phyloP scores from a whole-genome alignment of 495 filamentous ascomycete genomes.

The Penicillium diatomitis region DNA sequence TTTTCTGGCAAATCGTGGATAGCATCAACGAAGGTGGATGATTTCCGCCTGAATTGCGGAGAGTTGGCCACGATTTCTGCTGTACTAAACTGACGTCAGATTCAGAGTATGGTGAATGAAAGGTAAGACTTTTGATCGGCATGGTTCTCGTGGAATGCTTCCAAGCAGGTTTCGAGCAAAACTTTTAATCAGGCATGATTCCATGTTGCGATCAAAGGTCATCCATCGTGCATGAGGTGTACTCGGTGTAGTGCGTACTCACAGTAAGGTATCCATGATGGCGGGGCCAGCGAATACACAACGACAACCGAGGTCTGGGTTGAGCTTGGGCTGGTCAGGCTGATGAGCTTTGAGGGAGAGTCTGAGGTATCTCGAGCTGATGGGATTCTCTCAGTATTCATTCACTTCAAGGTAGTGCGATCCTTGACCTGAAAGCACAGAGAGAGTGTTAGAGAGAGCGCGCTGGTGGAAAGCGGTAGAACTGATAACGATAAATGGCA shows the following conservation, averaged over 20 bases:
- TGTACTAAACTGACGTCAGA: slow-evolving; percentile 38
- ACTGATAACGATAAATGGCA: slow-evolving; percentile 14
- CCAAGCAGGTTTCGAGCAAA: no score
- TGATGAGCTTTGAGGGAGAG: no score
- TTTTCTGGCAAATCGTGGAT: slow-evolving; percentile 89
- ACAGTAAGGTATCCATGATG: slow-evolving; percentile 75
- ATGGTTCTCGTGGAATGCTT: no score
- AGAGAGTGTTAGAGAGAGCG: neutral
- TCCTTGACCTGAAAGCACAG: neutral
- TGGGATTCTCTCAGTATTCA: no score
- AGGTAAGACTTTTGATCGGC: neutral
- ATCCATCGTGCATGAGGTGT: no score
- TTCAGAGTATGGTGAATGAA: neutral
- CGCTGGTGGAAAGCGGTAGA: slow-evolving; percentile 1
- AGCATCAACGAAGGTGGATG: slow-evolving; percentile 92
- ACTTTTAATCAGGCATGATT: no score
- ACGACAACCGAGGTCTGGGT: neutral
- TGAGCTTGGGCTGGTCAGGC: no score
- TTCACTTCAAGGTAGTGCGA: neutral
- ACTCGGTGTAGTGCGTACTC: slow-evolving; percentile 24
- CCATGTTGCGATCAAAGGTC: no score
- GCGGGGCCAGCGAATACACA: slow-evolving; percentile 7
- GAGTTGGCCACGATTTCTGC: slow-evolving; percentile 83
- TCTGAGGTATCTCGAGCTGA: no score
- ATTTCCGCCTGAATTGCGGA: slow-evolving; percentile 73